These are phyloP conservation scores for Boletellus dicymbophilus DNA, from an alignment of 1,284 basidiomycete genomes.

Conservation along the genomic window DNA sequence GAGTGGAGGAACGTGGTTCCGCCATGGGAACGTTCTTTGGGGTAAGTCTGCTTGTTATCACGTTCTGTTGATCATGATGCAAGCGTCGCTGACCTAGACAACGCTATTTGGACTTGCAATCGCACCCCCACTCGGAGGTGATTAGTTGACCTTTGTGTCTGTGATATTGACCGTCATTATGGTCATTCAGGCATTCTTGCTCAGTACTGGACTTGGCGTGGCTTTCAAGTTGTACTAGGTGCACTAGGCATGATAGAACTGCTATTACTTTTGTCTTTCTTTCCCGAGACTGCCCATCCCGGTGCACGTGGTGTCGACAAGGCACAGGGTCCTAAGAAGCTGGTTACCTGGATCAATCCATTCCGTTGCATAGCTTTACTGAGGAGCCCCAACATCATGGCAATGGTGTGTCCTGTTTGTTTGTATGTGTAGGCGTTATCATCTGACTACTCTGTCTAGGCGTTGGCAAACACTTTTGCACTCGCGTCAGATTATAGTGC, in stretches of 20 bases:
- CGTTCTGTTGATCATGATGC: background rate
- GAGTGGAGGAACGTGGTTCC: conserved; percentile 45
- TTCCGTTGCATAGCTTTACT: conserved; percentile 53
- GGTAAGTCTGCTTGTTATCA: conserved; percentile 25
- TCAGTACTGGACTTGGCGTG: conserved; percentile 68
- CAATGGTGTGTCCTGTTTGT: conserved; percentile 44
- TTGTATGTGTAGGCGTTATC: background rate
- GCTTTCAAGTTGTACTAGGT: conserved; percentile 58
- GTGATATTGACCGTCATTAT: conserved; percentile 1
- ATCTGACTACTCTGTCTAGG: conserved; percentile 31
- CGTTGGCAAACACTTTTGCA: conserved; percentile 38
- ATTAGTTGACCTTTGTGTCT: background rate
- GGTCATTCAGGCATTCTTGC: conserved; percentile 41
- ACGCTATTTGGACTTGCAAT: conserved; percentile 44
- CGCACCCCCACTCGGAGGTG: conserved; percentile 47
- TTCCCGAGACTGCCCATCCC: conserved; percentile 75
- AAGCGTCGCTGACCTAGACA: conserved; percentile 30
- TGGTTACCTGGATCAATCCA: conserved; percentile 60
- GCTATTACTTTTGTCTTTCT: conserved; percentile 46
- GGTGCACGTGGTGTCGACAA: conserved; percentile 47
- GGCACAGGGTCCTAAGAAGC: conserved; percentile 33
- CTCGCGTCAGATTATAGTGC: conserved; percentile 47
- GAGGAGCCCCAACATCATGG: conserved; percentile 57
- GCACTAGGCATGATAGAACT: conserved; percentile 46
- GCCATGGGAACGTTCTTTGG: conserved; percentile 50